These are phyloP conservation scores for Candida nonsorbophila DNA, from an alignment of 805 yeast genomes.

Conservation along the genomic window DNA sequence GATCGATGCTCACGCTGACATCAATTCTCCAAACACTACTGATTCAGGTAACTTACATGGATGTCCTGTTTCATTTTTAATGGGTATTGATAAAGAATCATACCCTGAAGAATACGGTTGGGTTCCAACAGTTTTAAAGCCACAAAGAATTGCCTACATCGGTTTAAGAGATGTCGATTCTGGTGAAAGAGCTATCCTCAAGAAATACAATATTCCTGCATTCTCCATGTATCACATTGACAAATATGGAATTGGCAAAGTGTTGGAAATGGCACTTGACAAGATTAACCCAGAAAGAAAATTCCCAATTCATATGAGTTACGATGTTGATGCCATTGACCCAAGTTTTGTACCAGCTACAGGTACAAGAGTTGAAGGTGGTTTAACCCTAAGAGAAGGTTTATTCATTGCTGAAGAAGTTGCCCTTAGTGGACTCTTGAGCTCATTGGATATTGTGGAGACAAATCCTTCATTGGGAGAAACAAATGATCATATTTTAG, in stretches of 20 bases:
- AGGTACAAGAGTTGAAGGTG: slow-evolving; percentile 97
- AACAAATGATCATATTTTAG: slow-evolving; percentile 67
- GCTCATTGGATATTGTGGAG: slow-evolving; percentile 89
- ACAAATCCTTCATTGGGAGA: slow-evolving; percentile 85
- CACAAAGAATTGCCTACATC: slow-evolving; percentile 78
- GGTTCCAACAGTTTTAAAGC: slow-evolving; percentile 66
- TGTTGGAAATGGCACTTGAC: slow-evolving; percentile 85
- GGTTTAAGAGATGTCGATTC: slow-evolving; percentile 92
- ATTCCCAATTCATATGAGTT: slow-evolving; percentile 79
- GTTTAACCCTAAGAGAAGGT: slow-evolving; percentile 90
- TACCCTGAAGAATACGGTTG: slow-evolving; percentile 76
- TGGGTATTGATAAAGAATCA: slow-evolving; percentile 68
- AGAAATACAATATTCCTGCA: slow-evolving; percentile 70
- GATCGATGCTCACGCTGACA: slow-evolving; percentile 98
- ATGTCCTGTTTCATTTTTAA: slow-evolving; percentile 86
- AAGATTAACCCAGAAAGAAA: slow-evolving; percentile 65
- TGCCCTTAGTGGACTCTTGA: slow-evolving; percentile 83
- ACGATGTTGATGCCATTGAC: slow-evolving; percentile 96
- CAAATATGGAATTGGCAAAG: slow-evolving; percentile 86
- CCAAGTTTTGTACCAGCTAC: slow-evolving; percentile 94
- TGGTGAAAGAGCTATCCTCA: slow-evolving; percentile 74
- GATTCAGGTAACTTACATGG: slow-evolving; percentile 93
- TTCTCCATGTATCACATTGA: slow-evolving; percentile 96
- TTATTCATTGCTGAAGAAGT: slow-evolving; percentile 86
- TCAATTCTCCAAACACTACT: slow-evolving; percentile 81